Evolutionary conservation across 202 grass and related monocot genomes (phyloP).

Genomic region (Hordeum pubiflorum): DNA sequence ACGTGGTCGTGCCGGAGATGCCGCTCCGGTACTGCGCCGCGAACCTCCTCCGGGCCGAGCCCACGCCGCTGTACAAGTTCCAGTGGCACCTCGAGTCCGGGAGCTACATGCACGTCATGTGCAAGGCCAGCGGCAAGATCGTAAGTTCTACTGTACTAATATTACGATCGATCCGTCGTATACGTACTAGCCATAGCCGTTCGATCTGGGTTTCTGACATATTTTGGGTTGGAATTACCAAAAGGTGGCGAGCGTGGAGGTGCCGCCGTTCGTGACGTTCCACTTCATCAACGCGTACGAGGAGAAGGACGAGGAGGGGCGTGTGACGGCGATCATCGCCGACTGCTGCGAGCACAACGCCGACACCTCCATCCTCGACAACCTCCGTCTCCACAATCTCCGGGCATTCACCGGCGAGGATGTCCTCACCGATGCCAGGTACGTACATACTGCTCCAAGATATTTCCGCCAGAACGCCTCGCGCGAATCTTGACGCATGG

Average conservation of each 20-base stretch:
- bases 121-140: constrained; percentile 83
- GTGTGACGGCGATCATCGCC: constrained; percentile 63
- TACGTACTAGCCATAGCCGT: background rate
- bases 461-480: background rate
- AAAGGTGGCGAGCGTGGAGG: constrained; percentile 89
- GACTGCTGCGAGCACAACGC: constrained; percentile 98
- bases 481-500: background rate
- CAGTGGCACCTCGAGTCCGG: constrained; percentile 78
- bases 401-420: constrained; percentile 45
- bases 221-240: background rate
- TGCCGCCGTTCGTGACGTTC: constrained; percentile 89
- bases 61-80: constrained; percentile 98
- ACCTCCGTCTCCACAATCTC: constrained; percentile 74
- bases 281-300: constrained; percentile 99
- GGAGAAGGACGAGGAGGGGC: constrained; percentile 64
- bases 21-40: constrained; percentile 77
- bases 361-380: constrained; percentile 75
- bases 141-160: constrained; percentile 30
- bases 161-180: background rate
- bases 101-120: constrained; percentile 96
- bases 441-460: background rate
- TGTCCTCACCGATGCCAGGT: constrained; percentile 72
- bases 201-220: background rate
- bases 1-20: constrained; percentile 95
- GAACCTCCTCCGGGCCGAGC: constrained; percentile 88